Percentiles rank a stretch among this genome's conserved stretches.
Evolutionary conservation across 768 basidiomycete species (phyloP).

Genomic region (Postia placenta): DNA sequence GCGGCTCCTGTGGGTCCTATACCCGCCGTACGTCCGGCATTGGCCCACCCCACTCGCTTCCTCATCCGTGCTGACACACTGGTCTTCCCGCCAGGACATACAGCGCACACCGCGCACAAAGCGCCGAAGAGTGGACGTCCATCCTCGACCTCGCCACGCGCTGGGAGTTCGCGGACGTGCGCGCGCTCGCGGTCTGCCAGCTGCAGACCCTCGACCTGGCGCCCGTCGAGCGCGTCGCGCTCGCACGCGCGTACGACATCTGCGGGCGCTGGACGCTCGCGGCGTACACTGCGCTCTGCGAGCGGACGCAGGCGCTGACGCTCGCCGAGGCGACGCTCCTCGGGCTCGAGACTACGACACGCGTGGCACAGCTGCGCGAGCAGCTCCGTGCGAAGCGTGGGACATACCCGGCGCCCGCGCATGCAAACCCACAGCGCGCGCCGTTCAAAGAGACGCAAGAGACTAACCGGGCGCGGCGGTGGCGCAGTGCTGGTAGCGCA

Average conservation of each 20-base stretch:
- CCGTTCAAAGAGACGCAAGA: no score
- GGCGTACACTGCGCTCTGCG: conserved; percentile 8
- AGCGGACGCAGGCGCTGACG: conserved; percentile 4
- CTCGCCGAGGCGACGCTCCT: conserved; percentile 7
- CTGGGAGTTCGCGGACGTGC: conserved; percentile 12
- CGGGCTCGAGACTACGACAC: conserved; percentile 3
- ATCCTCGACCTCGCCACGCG: conserved; percentile 12
- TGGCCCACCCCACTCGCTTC: background rate
- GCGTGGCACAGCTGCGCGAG: conserved; percentile 10
- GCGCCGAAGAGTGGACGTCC: conserved; percentile 14
- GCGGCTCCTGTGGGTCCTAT: conserved; percentile 11
- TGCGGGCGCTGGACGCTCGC: conserved; percentile 6
- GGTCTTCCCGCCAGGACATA: background rate
- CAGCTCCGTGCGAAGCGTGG: background rate
- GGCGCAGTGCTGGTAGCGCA: no score
- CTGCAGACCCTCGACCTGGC: conserved; percentile 6
- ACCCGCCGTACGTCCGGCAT: conserved; percentile 9
- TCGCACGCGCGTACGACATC: conserved; percentile 1
- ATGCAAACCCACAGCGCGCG: background rate
- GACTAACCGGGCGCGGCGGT: no score
- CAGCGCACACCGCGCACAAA: conserved; percentile 6
- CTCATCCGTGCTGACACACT: background rate
- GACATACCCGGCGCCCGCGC: background rate
- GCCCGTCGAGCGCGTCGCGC: conserved; percentile 10
- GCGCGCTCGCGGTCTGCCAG: conserved; percentile 4